Percentiles rank a stretch among this genome's conserved stretches.
Conservation (phyloP, 345 rosid species). For the Boechera divaricarpa region DNA sequence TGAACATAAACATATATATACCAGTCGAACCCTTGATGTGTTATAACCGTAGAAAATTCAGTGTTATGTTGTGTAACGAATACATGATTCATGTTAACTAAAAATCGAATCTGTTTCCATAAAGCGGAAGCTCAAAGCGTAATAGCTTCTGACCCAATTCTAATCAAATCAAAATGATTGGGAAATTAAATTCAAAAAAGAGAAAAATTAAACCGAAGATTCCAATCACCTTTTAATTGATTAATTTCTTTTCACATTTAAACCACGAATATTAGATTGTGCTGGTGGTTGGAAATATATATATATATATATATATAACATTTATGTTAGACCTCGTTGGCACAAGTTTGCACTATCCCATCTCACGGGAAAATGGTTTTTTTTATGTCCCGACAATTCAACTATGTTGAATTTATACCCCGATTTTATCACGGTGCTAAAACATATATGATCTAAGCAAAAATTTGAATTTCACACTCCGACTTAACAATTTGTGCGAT, state of each 20-base stretch:
- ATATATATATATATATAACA: too few relatives aligned
- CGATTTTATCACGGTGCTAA: too few relatives aligned
- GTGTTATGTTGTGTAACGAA: slow-evolving; percentile 12
- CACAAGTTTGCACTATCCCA: too few relatives aligned
- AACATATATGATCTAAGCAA: too few relatives aligned
- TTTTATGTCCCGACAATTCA: too few relatives aligned
- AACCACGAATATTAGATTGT: slow-evolving; percentile 6
- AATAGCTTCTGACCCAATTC: slow-evolving; percentile 15
- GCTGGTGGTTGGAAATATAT: neutral
- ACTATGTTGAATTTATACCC: too few relatives aligned
- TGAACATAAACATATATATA: neutral
- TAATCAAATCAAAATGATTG: slow-evolving; percentile 33
- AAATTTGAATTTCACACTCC: too few relatives aligned
- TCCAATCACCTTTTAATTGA: slow-evolving; percentile 30
- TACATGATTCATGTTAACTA: neutral
- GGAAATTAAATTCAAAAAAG: slow-evolving; percentile 17
- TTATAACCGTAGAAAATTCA: neutral
- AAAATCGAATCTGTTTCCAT: neutral
- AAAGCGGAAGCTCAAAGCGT: slow-evolving; percentile 30
- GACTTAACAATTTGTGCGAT: too few relatives aligned
- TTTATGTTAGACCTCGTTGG: too few relatives aligned
- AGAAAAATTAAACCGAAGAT: slow-evolving; percentile 19
- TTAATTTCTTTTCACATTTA: slow-evolving; percentile 37
- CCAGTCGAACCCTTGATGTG: neutral
- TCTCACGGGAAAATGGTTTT: too few relatives aligned